Evolutionary conservation across 192 early-diverging fungal species (phyloP).

Genomic region (Entomortierella chlamydospora): DNA sequence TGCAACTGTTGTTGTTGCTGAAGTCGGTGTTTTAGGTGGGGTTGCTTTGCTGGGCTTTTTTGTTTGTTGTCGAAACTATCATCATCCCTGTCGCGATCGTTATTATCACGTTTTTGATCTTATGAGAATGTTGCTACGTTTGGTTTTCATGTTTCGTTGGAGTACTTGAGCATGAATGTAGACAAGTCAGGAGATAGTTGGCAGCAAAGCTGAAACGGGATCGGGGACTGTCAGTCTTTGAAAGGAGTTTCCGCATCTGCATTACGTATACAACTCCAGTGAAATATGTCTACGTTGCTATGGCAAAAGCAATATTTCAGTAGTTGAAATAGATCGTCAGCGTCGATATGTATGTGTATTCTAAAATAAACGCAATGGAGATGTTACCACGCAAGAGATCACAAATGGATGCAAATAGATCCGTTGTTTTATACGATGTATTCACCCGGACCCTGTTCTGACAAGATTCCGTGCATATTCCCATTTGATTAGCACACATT

Average conservation of each 20-base stretch:
- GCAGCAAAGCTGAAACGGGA: constrained; percentile 37
- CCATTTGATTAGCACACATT: constrained; percentile 29
- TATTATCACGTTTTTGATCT: background rate
- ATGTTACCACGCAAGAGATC: too few relatives aligned
- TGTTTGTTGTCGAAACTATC: background rate
- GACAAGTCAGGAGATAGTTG: constrained; percentile 6
- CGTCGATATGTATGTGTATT: too few relatives aligned
- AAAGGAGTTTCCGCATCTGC: background rate
- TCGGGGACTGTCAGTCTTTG: constrained; percentile 26
- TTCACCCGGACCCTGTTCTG: constrained; percentile 16
- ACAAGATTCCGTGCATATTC: constrained; percentile 35
- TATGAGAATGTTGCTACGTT: too few relatives aligned
- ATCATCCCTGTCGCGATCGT: background rate
- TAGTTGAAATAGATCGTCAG: background rate
- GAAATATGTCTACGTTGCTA: constrained; percentile 14
- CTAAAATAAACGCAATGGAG: too few relatives aligned
- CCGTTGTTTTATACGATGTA: constrained; percentile 14
- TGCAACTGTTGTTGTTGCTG: background rate
- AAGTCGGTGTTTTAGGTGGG: background rate
- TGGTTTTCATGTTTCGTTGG: too few relatives aligned
- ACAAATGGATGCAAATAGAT: too few relatives aligned
- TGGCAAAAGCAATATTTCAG: background rate
- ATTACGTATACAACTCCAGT: constrained; percentile 18
- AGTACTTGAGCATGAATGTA: constrained; percentile 8
- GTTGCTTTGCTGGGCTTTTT: background rate